Conservation (phyloP, 768 basidiomycete species). For the Crucibulum laeve region DNA sequence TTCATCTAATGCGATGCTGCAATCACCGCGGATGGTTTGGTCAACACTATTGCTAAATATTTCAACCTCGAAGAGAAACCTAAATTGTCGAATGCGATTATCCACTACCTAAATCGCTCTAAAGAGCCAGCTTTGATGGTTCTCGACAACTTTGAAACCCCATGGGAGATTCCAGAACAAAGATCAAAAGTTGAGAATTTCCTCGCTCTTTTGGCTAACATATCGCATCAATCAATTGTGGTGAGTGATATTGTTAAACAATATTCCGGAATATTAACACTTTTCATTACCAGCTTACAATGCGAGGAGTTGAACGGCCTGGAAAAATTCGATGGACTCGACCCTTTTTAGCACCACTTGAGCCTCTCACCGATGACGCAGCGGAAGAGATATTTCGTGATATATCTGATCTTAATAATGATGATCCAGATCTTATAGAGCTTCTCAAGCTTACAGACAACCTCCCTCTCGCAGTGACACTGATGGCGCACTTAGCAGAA, state of each 20-base stretch:
- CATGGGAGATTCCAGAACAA: not conserved
- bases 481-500: not conserved
- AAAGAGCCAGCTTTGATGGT: not conserved
- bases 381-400: not conserved
- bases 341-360: not conserved
- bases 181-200: not conserved
- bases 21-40: not conserved
- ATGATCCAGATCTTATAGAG: not conserved
- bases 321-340: not conserved
- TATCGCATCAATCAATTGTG: not conserved
- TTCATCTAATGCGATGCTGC: not conserved
- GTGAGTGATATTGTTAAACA: not conserved
- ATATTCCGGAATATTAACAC: not conserved
- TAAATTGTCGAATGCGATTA: not conserved
- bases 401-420: not conserved
- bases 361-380: not conserved
- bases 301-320: not conserved
- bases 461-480: not conserved
- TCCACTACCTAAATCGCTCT: not conserved
- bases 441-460: not conserved
- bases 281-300: not conserved
- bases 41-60: not conserved
- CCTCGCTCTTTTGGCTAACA: not conserved
- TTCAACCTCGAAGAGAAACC: not conserved
- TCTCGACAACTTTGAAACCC: not conserved